These are phyloP conservation scores for Phytophthora hybrid DNA, from an alignment of 352 stramenopile genomes.

Conservation along the genomic window DNA sequence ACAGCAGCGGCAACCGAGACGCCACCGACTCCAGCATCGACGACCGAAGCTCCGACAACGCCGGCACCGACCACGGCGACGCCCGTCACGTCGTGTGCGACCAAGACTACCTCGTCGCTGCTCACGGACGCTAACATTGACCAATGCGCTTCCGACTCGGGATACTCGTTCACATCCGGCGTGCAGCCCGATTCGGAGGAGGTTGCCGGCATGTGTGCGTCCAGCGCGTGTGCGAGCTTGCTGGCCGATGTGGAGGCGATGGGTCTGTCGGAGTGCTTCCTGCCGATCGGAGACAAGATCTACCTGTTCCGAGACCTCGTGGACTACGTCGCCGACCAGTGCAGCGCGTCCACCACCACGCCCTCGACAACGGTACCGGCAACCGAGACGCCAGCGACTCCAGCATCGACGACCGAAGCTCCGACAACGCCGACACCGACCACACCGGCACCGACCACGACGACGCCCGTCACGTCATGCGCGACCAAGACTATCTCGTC, in stretches of 20 bases:
- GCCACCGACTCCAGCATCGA: not conserved
- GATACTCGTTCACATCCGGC: conserved; percentile 37
- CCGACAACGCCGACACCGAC: conserved; percentile 4
- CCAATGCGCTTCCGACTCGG: conserved; percentile 29
- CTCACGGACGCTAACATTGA: conserved; percentile 32
- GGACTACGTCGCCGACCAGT: conserved; percentile 31
- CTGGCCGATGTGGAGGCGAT: conserved; percentile 32
- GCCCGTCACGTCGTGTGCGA: conserved; percentile 22
- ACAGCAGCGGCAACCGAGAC: not conserved
- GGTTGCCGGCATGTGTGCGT: conserved; percentile 30
- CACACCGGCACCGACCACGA: conserved; percentile 16
- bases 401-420: too few relatives aligned
- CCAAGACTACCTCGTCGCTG: conserved; percentile 11
- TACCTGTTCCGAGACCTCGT: conserved; percentile 34
- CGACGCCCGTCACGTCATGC: conserved; percentile 23
- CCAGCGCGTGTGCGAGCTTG: conserved; percentile 27
- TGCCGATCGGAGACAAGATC: conserved; percentile 39
- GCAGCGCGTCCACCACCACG: conserved; percentile 9
- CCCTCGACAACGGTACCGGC: not conserved
- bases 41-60: conserved; percentile 17
- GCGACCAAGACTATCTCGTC: conserved; percentile 14
- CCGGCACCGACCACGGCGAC: conserved; percentile 20
- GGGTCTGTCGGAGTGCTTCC: conserved; percentile 30
- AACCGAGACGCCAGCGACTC: not conserved
- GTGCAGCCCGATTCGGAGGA: conserved; percentile 23